phyloP scores from a whole-genome alignment of 768 basidiomycete species.

The Terana coerulea region DNA sequence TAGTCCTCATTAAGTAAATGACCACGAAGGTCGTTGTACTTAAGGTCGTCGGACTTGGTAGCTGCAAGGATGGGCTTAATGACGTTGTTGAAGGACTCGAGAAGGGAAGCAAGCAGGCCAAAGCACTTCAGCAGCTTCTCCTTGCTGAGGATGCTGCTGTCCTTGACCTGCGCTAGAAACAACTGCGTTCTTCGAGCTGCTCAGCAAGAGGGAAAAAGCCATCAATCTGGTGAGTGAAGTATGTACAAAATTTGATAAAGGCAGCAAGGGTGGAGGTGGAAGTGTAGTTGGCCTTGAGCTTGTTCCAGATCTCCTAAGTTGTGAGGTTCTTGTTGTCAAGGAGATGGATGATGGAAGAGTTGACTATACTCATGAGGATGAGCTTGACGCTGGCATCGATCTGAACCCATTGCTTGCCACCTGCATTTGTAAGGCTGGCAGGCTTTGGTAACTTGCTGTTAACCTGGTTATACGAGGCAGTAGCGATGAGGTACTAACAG shows the following conservation, averaged over 20 bases:
- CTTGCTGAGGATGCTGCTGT: not conserved
- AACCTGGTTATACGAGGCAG: not conserved
- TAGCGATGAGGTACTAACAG: not conserved
- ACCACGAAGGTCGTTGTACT: not conserved
- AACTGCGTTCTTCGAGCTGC: not conserved
- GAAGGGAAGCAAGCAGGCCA: not conserved
- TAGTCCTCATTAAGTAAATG: not conserved
- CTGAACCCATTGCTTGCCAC: not conserved
- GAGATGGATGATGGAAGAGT: not conserved
- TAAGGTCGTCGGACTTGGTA: not conserved
- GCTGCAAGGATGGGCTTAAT: not conserved
- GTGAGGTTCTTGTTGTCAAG: not conserved
- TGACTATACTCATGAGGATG: not conserved
- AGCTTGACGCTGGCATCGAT: not conserved
- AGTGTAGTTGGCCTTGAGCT: not conserved
- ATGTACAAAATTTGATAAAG: not conserved
- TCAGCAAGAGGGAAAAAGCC: not conserved
- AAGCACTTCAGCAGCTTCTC: not conserved
- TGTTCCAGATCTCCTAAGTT: not conserved
- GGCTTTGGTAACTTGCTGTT: no score
- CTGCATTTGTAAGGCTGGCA: not conserved
- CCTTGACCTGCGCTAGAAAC: not conserved
- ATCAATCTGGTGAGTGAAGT: not conserved
- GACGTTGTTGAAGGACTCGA: not conserved
- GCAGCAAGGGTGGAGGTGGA: not conserved